Evolutionary conservation across 352 stramenopile genomes (phyloP).

Genomic region (Globisporangium parvum): DNA sequence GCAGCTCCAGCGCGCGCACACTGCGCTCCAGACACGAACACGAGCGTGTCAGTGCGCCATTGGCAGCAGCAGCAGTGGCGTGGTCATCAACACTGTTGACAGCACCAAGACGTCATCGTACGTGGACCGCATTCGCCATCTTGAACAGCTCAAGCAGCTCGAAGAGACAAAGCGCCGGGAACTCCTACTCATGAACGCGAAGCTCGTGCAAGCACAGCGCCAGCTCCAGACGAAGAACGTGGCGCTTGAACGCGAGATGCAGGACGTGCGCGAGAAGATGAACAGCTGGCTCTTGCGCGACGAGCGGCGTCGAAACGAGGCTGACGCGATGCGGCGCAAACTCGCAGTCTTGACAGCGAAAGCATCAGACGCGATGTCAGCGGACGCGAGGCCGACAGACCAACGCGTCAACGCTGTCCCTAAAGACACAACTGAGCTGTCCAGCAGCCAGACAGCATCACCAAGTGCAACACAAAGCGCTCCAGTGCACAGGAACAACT

Average conservation of each 20-base stretch:
- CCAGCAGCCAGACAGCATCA: too few relatives aligned
- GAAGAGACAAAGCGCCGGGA: constrained; percentile 56
- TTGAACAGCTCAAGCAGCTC: constrained; percentile 35
- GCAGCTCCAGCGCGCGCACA: constrained; percentile 36
- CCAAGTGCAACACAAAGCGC: too few relatives aligned
- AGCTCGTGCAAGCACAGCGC: constrained; percentile 59
- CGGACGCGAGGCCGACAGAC: neutral
- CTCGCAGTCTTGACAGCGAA: constrained; percentile 17
- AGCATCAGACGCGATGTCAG: neutral
- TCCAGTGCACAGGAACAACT: too few relatives aligned
- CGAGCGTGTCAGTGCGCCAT: constrained; percentile 15
- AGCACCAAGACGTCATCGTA: constrained; percentile 29
- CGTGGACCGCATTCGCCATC: constrained; percentile 37
- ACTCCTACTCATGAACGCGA: constrained; percentile 56
- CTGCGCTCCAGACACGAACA: constrained; percentile 21
- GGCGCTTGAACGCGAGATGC: constrained; percentile 19
- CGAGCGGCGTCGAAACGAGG: constrained; percentile 37
- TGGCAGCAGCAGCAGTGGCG: neutral
- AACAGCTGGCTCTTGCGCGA: constrained; percentile 45
- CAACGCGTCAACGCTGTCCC: neutral
- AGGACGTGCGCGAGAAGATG: constrained; percentile 41
- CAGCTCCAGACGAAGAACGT: constrained; percentile 39
- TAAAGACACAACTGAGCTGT: neutral
- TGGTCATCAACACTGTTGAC: neutral
- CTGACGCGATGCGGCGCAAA: constrained; percentile 13